Evolutionary conservation across 2,329 filamentous ascomycete species (phyloP), one percentile per base, ranked within the genome.

Genomic region (Madurella mycetomatis): DNA sequence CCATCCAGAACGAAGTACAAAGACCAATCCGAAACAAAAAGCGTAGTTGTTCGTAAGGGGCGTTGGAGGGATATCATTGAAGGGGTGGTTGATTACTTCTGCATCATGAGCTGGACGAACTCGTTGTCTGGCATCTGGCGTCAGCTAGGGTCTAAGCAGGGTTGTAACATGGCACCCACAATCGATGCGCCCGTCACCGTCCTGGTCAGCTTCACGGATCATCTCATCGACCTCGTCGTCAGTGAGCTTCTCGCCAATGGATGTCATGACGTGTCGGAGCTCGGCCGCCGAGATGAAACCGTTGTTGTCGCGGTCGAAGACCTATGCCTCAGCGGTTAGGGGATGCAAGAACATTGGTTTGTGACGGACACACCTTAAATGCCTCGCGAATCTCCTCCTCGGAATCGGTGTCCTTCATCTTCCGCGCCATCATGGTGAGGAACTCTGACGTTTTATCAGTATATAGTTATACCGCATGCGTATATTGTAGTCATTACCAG

Each of bases 71-170:
- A 51, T 53, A 55, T 55, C 51, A 44, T 45, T 41, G 41, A 58
- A 51, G 47, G 50, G 34, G 47, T 42, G 52, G 50, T 43, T 47
- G 48, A 51, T 80, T 89, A 92, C 81, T 92, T 92, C 82, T 94
- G 89, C 89, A 94, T 92, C 89, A 94, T 94, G 70, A 94, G 85
- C 77, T 94, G 89, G 66, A 94, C 89, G 70, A 94, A 94, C 75
- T 94, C 89, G 79, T 92, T 92, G 77, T 92, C 88, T 92, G 65
- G 45, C 7, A 47, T 32, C 30, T 7, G 2, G 34, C 32, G 55
- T 67, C 70, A 67, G 71, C 57, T 47, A 43, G 16, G 25, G 41
- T 15, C 31, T n/a, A 19, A 13, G n/a, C 19, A n/a, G 25, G 30
- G 31, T 19, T 8, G 5, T 18, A 5, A 31, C 1, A 12, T 41